Conservation (phyloP, 768 basidiomycete species). For the Tricholoma terreum region DNA sequence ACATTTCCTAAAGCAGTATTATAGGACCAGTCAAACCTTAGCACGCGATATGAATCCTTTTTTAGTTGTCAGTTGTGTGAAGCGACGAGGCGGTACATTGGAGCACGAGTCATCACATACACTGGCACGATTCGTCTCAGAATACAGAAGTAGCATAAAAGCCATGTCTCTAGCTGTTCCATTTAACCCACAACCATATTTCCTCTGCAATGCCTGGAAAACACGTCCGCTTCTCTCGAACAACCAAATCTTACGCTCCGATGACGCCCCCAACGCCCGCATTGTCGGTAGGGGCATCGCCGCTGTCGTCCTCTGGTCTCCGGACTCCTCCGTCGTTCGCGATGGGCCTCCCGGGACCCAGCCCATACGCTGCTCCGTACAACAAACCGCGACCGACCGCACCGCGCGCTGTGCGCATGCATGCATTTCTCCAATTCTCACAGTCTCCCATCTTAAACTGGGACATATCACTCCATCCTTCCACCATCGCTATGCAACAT, state of each 20-base stretch:
- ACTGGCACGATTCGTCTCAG: neutral
- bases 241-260: constrained; percentile 15
- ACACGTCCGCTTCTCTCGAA: constrained; percentile 24
- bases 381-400: neutral
- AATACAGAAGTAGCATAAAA: neutral
- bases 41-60: neutral
- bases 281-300: constrained; percentile 4
- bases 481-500: constrained; percentile 22
- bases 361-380: constrained; percentile 1
- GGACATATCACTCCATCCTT: constrained; percentile 28
- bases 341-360: constrained; percentile 6
- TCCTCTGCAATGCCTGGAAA: constrained; percentile 11
- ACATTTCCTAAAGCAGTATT: neutral
- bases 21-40: neutral
- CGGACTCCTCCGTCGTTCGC: constrained; percentile 4
- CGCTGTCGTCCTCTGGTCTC: constrained; percentile 2
- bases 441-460: constrained; percentile 21
- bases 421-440: constrained; percentile 25
- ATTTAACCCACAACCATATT: neutral
- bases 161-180: neutral
- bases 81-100: neutral
- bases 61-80: neutral
- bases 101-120: neutral
- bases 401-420: constrained; percentile 13
- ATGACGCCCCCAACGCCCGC: constrained; percentile 9